phyloP scores from a whole-genome alignment of 2,329 filamentous ascomycete species.

The Aspergillus floridensis region DNA sequence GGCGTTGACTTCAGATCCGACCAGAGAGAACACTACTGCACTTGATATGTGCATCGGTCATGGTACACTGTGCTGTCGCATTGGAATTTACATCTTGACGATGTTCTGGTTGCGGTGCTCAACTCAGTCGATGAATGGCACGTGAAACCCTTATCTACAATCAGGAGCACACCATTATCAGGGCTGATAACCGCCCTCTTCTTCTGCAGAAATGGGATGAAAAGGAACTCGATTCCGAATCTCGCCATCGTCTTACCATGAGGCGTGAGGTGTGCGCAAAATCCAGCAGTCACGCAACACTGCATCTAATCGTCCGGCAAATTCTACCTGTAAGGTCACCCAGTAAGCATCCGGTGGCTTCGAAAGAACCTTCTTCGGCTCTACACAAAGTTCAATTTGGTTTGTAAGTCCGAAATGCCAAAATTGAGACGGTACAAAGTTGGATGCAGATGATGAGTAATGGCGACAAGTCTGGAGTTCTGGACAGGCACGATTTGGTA shows the following conservation, averaged over 20 bases:
- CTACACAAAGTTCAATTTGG: not conserved
- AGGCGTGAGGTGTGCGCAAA: not conserved
- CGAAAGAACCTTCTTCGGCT: not conserved
- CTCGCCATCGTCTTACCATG: not conserved
- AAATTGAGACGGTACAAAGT: not conserved
- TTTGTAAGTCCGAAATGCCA: not conserved
- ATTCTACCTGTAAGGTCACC: not conserved
- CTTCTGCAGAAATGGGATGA: not conserved
- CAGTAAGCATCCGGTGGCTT: not conserved
- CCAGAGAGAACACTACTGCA: not conserved
- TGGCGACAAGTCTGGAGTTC: not conserved
- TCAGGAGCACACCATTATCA: not conserved
- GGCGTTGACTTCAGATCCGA: too few relatives aligned
- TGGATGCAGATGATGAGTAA: not conserved
- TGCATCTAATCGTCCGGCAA: not conserved
- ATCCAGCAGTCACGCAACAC: not conserved
- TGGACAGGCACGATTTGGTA: not conserved
- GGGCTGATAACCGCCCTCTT: not conserved
- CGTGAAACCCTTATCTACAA: too few relatives aligned
- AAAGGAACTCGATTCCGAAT: not conserved
- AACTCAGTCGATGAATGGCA: too few relatives aligned
- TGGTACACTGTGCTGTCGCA: too few relatives aligned
- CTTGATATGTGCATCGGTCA: too few relatives aligned
- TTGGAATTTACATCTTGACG: too few relatives aligned
- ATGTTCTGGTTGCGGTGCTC: too few relatives aligned